Percentiles rank a stretch among this genome's conserved stretches.
phyloP scores from a whole-genome alignment of 2,329 filamentous ascomycete species.

The Stagonosporopsis cucurbitacearum region DNA sequence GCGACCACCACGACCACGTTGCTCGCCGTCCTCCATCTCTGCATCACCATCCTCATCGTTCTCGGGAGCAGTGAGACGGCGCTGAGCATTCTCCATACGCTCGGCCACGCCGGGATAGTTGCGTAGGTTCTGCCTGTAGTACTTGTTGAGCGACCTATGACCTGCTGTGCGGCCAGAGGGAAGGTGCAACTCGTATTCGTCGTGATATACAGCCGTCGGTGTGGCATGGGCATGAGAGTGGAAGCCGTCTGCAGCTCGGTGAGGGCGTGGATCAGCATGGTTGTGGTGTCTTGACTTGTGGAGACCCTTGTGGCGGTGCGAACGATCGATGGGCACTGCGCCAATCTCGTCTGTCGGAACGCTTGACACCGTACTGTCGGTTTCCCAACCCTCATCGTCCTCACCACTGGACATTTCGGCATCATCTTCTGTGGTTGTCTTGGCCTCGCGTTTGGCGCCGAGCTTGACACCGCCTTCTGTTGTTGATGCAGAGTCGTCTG shows the following conservation, averaged over 20 bases:
- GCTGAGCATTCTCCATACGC: slow-evolving; percentile 71
- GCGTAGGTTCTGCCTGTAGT: slow-evolving; percentile 91
- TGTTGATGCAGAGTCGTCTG: slow-evolving; percentile 56
- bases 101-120: slow-evolving; percentile 82
- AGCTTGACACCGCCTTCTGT: slow-evolving; percentile 70
- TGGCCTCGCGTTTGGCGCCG: slow-evolving; percentile 64
- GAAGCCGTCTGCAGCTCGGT: slow-evolving; percentile 77
- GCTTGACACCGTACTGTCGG: slow-evolving; percentile 85
- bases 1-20: slow-evolving; percentile 45
- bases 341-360: slow-evolving; percentile 85
- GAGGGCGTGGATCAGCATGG: slow-evolving; percentile 71
- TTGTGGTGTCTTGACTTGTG: slow-evolving; percentile 78
- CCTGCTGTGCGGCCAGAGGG: slow-evolving; percentile 89
- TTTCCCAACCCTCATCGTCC: slow-evolving; percentile 90
- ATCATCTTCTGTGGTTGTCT: slow-evolving; percentile 47
- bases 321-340: slow-evolving; percentile 76
- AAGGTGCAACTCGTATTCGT: slow-evolving; percentile 92
- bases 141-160: slow-evolving; percentile 84
- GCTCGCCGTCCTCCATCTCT: slow-evolving; percentile 26
- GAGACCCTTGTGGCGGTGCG: slow-evolving; percentile 74
- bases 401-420: slow-evolving; percentile 56
- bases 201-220: slow-evolving; percentile 80
- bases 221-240: slow-evolving; percentile 81
- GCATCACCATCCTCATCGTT: slow-evolving; percentile 47
- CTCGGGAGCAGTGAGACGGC: slow-evolving; percentile 64